Evolutionary conservation across 805 yeast genomes (phyloP).

Genomic region (Phaffomyces antillensis): DNA sequence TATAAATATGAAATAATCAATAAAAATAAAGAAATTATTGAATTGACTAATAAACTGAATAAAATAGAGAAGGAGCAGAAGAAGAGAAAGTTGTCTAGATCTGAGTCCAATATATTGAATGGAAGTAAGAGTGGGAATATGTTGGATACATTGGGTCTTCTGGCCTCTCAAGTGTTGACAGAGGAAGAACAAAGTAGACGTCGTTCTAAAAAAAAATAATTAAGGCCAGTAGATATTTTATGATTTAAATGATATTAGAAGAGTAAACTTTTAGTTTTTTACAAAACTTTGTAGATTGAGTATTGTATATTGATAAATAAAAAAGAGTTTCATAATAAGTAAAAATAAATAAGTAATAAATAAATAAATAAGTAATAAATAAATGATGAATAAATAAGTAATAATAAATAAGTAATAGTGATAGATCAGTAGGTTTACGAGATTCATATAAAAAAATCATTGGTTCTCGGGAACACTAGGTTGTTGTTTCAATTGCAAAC

Average conservation of each 20-base stretch:
- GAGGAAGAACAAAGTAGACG: slow-evolving; percentile 23
- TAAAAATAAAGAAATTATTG: slow-evolving; percentile 38
- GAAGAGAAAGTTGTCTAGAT: slow-evolving; percentile 9
- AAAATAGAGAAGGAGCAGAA: slow-evolving; percentile 2
- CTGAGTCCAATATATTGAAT: slow-evolving; percentile 6
- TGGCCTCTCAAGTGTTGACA: slow-evolving; percentile 46
- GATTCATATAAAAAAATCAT: too few relatives aligned
- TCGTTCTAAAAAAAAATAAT: background rate
- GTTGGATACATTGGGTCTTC: slow-evolving; percentile 44
- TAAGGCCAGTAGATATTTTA: background rate
- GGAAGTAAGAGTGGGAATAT: slow-evolving; percentile 17
- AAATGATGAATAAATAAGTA: slow-evolving; percentile 6
- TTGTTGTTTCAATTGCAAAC: slow-evolving; percentile 39
- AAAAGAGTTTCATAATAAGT: background rate
- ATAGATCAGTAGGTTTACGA: background rate
- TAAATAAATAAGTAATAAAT: background rate
- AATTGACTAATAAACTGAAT: slow-evolving; percentile 22
- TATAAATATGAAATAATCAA: slow-evolving; percentile 35
- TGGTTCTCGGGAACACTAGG: too few relatives aligned
- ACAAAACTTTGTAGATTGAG: too few relatives aligned
- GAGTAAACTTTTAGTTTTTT: too few relatives aligned
- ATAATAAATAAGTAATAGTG: slow-evolving; percentile 8
- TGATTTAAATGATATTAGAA: background rate
- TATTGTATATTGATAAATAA: background rate
- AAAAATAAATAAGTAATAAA: background rate